Base-by-base conservation (phyloP, 176 grass and related monocot species). In the Triticum turgidum region DNA sequence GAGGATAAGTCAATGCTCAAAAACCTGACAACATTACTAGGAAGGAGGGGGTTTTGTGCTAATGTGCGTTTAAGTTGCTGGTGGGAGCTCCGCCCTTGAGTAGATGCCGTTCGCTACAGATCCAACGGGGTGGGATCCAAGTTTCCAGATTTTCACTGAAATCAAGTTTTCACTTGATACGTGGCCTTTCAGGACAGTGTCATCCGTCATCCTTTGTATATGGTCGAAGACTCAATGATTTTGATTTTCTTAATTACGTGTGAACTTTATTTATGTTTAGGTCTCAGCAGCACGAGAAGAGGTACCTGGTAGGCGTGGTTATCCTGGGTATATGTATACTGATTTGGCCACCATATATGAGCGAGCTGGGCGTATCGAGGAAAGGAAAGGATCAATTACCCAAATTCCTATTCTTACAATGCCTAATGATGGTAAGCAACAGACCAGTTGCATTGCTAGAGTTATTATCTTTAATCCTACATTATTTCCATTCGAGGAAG, bases 321-420 rank as follows among this genome's bases (percentile, higher is more conserved):
- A 98, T 91, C 95, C 95, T 61, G 95, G 95, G 2, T 98, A 98
- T 71, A 98, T 98, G 95, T 98, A 98, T 67, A 98, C 95, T 51
- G 95, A 98, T 90, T 63, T 95, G 83, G 95, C 95, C 13, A 98
- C 95, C 30, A 98, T 98, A 88, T 98, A 95, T 95, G 95, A 98
- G 67, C 87, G 93, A 21, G 93, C 91, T 87, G 95, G 95, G 74
- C 89, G 93, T 90, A 98, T 98, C 80, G 95, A 95, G 70, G 95
- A 93, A 89, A 93, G 95, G 87, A 95, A 86, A 83, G 93, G 95
- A 29, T 98, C 95, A 30, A 98, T 98, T 68, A 98, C 93, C 39
- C 95, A 95, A 82, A 98, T 98, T 74, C 95, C 95, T 25, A 97
- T 97, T 74, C 91, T 97, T 80, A 97, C 95, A 10, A 94, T 97